These are phyloP conservation scores for Dendrocalamus latiflorus DNA, from an alignment of 202 grass and related monocot genomes.

Conservation along the genomic window DNA sequence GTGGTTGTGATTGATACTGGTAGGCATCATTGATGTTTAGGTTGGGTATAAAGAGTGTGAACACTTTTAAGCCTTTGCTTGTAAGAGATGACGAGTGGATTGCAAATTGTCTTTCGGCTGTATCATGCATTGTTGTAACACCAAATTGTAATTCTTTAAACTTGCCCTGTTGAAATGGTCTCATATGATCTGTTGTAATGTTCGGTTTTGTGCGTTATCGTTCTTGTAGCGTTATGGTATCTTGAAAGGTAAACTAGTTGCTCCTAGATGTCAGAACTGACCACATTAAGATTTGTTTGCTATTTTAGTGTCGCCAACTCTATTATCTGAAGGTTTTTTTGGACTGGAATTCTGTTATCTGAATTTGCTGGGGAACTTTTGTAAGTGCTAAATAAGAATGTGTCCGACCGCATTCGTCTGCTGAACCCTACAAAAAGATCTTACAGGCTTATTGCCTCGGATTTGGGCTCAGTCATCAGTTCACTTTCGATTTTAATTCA, in stretches of 20 bases:
- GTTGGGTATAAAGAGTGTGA: constrained; percentile 25
- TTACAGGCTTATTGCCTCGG: neutral
- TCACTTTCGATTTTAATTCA: neutral
- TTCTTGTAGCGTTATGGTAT: neutral
- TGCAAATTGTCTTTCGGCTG: constrained; percentile 9
- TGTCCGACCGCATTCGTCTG: neutral
- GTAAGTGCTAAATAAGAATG: neutral
- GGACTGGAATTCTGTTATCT: neutral
- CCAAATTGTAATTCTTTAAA: neutral
- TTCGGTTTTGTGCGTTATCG: neutral
- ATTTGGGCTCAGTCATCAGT: neutral
- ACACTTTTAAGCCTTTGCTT: constrained; percentile 35
- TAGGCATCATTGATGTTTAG: constrained; percentile 44
- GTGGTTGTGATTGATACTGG: constrained; percentile 30
- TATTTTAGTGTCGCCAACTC: neutral
- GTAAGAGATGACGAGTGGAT: constrained; percentile 32
- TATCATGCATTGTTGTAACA: constrained; percentile 23
- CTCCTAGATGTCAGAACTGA: neutral
- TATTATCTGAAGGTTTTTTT: neutral
- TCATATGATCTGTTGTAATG: neutral
- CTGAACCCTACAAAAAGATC: neutral
- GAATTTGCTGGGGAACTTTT: neutral
- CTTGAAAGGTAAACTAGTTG: neutral
- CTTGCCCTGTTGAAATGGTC: neutral
- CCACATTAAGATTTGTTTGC: neutral